phyloP scores from a whole-genome alignment of 148 eudicot genomes.

The Arbutus unedo region DNA sequence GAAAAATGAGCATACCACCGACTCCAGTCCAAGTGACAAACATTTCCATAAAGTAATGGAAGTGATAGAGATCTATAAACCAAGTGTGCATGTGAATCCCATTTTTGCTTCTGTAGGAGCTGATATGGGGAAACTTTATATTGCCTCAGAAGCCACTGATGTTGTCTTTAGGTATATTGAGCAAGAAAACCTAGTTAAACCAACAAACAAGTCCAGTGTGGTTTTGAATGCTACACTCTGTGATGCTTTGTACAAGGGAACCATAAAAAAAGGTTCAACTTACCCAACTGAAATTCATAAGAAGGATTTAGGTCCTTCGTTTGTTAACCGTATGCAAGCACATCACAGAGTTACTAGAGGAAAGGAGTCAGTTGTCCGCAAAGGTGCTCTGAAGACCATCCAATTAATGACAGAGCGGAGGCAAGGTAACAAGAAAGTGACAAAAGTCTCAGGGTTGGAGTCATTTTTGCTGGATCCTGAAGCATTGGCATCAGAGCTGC shows the following conservation, averaged over 20 bases:
- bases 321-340: constrained; percentile 86
- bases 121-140: constrained; percentile 55
- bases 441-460: constrained; percentile 88
- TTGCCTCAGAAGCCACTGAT: constrained; percentile 68
- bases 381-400: constrained; percentile 71
- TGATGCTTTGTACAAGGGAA: constrained; percentile 93
- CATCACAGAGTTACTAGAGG: constrained; percentile 87
- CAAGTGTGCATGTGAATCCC: constrained; percentile 72
- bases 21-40: constrained; percentile 38
- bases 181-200: constrained; percentile 78
- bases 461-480: constrained; percentile 83
- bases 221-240: constrained; percentile 71
- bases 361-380: constrained; percentile 62
- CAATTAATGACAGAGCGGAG: constrained; percentile 89
- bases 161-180: constrained; percentile 75
- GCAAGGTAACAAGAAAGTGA: constrained; percentile 94
- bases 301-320: constrained; percentile 69
- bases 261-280: constrained; percentile 72
- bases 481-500: constrained; percentile 81
- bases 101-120: constrained; percentile 80
- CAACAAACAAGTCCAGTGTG: constrained; percentile 60
- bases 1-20: constrained; percentile 46
- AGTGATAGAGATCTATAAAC: constrained; percentile 75
- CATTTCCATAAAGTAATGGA: constrained; percentile 45
- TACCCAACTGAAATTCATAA: constrained; percentile 97